Evolutionary conservation across 2,329 filamentous ascomycete genomes (phyloP).

Genomic region (Nectriaceae sp.): DNA sequence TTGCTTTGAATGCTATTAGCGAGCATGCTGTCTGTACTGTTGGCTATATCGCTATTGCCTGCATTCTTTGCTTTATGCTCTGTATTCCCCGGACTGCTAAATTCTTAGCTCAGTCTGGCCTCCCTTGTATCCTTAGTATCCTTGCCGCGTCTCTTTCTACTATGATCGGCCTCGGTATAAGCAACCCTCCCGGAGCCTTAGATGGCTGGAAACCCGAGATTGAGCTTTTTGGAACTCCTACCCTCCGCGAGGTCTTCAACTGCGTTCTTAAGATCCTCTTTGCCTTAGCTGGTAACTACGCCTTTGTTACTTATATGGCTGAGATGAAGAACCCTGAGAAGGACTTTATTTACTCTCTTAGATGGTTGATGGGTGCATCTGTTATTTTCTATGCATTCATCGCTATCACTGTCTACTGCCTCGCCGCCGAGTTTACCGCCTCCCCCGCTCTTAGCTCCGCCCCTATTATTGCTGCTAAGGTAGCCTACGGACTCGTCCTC

Average conservation of each 20-base stretch:
- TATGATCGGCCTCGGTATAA: slow-evolving; percentile 23
- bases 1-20: slow-evolving; percentile 68
- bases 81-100: slow-evolving; percentile 66
- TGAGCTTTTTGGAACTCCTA: slow-evolving; percentile 17
- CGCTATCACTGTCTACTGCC: slow-evolving; percentile 24
- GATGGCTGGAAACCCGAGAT: slow-evolving; percentile 22
- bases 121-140: slow-evolving; percentile 22
- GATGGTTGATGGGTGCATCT: slow-evolving; percentile 24
- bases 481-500: slow-evolving; percentile 24
- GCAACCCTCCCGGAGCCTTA: slow-evolving; percentile 22
- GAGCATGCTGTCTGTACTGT: slow-evolving; percentile 62
- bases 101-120: slow-evolving; percentile 17
- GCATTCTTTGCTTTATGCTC: slow-evolving; percentile 58
- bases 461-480: slow-evolving; percentile 16
- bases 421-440: slow-evolving; percentile 22
- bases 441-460: slow-evolving; percentile 26
- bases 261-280: slow-evolving; percentile 23
- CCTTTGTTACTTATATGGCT: slow-evolving; percentile 29
- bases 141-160: slow-evolving; percentile 20
- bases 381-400: slow-evolving; percentile 24
- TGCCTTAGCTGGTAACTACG: slow-evolving; percentile 29
- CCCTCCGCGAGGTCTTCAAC: slow-evolving; percentile 23
- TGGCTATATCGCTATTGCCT: slow-evolving; percentile 61
- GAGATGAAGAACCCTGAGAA: slow-evolving; percentile 24
- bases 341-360: slow-evolving; percentile 25